These are phyloP conservation scores for Symbiodinium pilosum DNA, from an alignment of 73 alveolate genomes.

Conservation along the genomic window DNA sequence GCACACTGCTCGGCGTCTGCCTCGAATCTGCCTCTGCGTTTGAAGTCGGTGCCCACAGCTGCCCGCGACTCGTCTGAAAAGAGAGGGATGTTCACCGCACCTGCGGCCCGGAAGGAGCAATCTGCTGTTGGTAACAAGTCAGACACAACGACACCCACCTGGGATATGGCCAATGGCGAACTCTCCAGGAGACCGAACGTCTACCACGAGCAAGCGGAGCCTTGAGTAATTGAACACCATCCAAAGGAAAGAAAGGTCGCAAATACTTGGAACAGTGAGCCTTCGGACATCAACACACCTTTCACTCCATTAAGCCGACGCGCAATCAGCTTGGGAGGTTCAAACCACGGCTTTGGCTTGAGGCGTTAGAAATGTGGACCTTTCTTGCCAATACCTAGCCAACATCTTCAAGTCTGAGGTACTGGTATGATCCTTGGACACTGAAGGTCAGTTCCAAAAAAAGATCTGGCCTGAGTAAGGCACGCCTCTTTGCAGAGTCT, in stretches of 20 bases:
- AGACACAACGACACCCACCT: background rate
- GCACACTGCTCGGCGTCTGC: background rate
- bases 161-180: slow-evolving; percentile 82
- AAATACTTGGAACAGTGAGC: too few species aligned
- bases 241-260: background rate
- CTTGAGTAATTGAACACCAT: background rate
- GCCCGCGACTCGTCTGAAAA: slow-evolving; percentile 81
- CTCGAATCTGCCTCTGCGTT: slow-evolving; percentile 83
- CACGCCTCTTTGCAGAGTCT: background rate
- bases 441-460: too few species aligned
- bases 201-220: slow-evolving; percentile 33
- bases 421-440: too few species aligned
- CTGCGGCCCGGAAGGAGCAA: background rate
- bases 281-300: too few species aligned
- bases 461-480: too few species aligned
- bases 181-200: slow-evolving; percentile 76
- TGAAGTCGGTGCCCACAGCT: slow-evolving; percentile 78
- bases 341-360: too few species aligned
- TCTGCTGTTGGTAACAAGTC: background rate
- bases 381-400: too few species aligned
- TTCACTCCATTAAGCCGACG: too few species aligned
- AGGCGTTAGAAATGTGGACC: too few species aligned
- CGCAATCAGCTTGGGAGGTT: too few species aligned
- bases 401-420: too few species aligned
- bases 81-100: slow-evolving; percentile 73